Base-by-base conservation (phyloP, 2,329 filamentous ascomycete species). In the Teratosphaeria destructans region DNA sequence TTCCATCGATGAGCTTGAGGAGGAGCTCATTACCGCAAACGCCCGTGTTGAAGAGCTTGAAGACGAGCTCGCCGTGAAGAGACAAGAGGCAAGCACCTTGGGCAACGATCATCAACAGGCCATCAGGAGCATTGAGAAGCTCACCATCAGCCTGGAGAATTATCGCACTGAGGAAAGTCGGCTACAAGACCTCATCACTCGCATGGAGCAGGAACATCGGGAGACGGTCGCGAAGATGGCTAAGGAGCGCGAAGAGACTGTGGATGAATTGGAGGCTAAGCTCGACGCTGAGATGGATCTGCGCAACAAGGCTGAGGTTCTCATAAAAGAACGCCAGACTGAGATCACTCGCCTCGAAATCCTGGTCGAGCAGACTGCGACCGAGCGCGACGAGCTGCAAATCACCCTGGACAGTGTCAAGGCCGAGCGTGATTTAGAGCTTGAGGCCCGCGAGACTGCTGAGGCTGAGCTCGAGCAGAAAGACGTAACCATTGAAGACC, bases 341-440 rank as follows among this genome's bases (percentile, higher is more conserved):
- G 68, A 69, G 55, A 77, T 78, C 54, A 71, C 74, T 12, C 68
- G 71, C 16, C 68, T 78, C 11, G 73, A 78, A 60, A 63, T 66
- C 5, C 71, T 71, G 49, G 67, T 78, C 29, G 67, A 72, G 52
- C 62, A 67, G 43, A 64, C 75, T 49, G 73, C 76, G 57, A 59
- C 65, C 5, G 71, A 77, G 35, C 68, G 76, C 16, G 71, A 75
- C 4, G 58, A 64, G 16, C 63, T 74, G 19, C 64, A 62, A 12
- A 62, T 65, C 3, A 67, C 75, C 43, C 65, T 78, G 26, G 63
- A 65, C 1, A 63, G 63, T 16, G 68, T 76, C 39, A 70, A 70
- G 6, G 68, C 70, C 14, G 73, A 72, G 26, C 70, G 74, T 12
- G 69, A 68, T 5, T 61, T 64, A 2, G 74, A 77, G 61, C 67